Evolutionary conservation across 2,329 filamentous ascomycete genomes (phyloP).

Genomic region (Penicillium brasilianum): DNA sequence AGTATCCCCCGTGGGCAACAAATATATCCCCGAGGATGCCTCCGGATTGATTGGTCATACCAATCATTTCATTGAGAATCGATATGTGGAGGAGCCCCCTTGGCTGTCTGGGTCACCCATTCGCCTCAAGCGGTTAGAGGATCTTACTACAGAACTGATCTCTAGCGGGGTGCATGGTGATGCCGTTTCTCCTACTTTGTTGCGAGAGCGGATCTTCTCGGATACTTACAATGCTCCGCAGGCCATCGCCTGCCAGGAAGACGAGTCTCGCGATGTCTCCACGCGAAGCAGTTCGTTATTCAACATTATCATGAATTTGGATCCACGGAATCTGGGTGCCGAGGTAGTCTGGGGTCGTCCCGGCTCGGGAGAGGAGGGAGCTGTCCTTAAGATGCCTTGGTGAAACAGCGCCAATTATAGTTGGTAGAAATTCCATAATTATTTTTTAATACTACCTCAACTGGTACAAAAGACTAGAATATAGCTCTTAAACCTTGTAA

Average conservation of each 20-base stretch:
- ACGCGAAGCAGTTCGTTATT: constrained; percentile 42
- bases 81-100: constrained; percentile 38
- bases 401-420: not conserved
- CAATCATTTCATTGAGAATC: constrained; percentile 51
- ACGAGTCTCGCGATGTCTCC: constrained; percentile 33
- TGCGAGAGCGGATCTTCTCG: constrained; percentile 43
- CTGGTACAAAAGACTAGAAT: no score
- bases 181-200: constrained; percentile 26
- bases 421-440: no score
- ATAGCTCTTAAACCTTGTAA: no score
- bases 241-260: constrained; percentile 43
- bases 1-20: constrained; percentile 37
- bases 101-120: constrained; percentile 43
- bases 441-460: no score
- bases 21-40: constrained; percentile 42
- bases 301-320: constrained; percentile 45
- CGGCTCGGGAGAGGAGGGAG: constrained; percentile 34
- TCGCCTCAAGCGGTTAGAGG: constrained; percentile 34
- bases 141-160: constrained; percentile 35
- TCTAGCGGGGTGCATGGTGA: constrained; percentile 27
- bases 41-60: constrained; percentile 49
- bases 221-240: constrained; percentile 44
- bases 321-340: constrained; percentile 30
- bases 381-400: constrained; percentile 38
- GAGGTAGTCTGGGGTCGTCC: constrained; percentile 43